A percentile compares a stretch with the other conserved stretches of the same genome.
Conservation (phyloP, 768 basidiomycete species). For the Boletus tylopilopsis region DNA sequence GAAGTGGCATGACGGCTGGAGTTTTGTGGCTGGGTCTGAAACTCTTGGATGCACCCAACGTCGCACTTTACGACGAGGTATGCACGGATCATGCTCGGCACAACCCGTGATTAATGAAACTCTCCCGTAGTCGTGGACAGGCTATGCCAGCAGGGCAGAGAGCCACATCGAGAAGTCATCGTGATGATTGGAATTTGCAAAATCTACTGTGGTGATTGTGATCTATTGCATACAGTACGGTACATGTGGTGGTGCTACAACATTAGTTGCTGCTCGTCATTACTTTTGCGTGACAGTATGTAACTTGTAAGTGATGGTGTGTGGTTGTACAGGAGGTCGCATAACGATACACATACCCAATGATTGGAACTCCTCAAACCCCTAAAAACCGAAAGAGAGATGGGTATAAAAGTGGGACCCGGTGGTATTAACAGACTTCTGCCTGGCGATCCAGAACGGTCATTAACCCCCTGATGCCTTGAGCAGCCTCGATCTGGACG, state of each 20-base stretch:
- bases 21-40: slow-evolving; percentile 92
- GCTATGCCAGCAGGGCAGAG: slow-evolving; percentile 74
- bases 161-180: slow-evolving; percentile 65
- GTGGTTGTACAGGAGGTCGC: slow-evolving; percentile 17
- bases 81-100: slow-evolving; percentile 19
- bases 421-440: slow-evolving; percentile 20
- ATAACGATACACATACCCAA: slow-evolving; percentile 22
- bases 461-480: slow-evolving; percentile 35
- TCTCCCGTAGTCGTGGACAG: slow-evolving; percentile 83
- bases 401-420: not conserved
- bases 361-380: slow-evolving; percentile 15
- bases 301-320: slow-evolving; percentile 10
- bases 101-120: slow-evolving; percentile 16
- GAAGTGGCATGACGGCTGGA: slow-evolving; percentile 98
- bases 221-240: slow-evolving; percentile 9
- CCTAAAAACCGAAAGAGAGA: slow-evolving; percentile 9
- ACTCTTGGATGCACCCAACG: slow-evolving; percentile 54
- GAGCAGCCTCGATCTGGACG: slow-evolving; percentile 33
- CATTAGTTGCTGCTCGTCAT: slow-evolving; percentile 19
- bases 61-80: slow-evolving; percentile 94
- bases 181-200: slow-evolving; percentile 9
- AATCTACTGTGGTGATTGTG: slow-evolving; percentile 4
- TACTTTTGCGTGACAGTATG: slow-evolving; percentile 7
- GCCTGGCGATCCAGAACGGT: slow-evolving; percentile 34
- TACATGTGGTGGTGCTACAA: slow-evolving; percentile 29